Evolutionary conservation across 306 rosid genomes (phyloP), one percentile per base, ranked within the genome.

Genomic region (Neltuma alba): DNA sequence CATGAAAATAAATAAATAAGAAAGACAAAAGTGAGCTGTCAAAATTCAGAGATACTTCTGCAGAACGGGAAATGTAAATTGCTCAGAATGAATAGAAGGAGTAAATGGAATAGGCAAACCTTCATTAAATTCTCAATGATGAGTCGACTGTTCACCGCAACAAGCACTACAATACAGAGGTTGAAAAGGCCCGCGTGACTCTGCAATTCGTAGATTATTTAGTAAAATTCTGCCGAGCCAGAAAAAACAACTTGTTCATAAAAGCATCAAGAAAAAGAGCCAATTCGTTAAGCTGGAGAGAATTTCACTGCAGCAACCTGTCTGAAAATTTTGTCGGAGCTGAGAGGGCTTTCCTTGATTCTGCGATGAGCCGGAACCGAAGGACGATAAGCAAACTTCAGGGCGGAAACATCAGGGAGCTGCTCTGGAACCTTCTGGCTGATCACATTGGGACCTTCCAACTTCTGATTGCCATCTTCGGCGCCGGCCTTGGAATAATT

Each of bases 111-210:
- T 76, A 38, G 31, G 68, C 81, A 55, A 79, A 93, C 99, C 99
- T 96, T 96, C 97, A 96, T 93, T 78, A 96, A 74, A 87, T 96
- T 96, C 87, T 96, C 99, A 74, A 96, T 91, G 63, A 93, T 96
- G 33, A 96, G 96, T 70, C 99, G 89, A 86, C 99, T 91, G 88
- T 93, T 96, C 64, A 96, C 98, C 2, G 99, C 92, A 78, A 96
- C 92, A 63, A 96, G 99, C 81, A 96, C 93, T 23, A 96, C 99
- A 83, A 96, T 85, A 81, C 99, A 96, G 84, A 96, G 98, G 81
- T 96, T 96, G 85, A 93, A 88, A 73, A 96, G 88, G 69, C 98
- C 99, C 40, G 96, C 99, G 16, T 96, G 99, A 83, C 99, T 96
- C 99, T 96, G 91, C 62, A 79, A 60, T 74, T 70, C 52, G 74